Conservation (phyloP, 192 early-diverging fungal species). For the Paraglomus occultum region DNA sequence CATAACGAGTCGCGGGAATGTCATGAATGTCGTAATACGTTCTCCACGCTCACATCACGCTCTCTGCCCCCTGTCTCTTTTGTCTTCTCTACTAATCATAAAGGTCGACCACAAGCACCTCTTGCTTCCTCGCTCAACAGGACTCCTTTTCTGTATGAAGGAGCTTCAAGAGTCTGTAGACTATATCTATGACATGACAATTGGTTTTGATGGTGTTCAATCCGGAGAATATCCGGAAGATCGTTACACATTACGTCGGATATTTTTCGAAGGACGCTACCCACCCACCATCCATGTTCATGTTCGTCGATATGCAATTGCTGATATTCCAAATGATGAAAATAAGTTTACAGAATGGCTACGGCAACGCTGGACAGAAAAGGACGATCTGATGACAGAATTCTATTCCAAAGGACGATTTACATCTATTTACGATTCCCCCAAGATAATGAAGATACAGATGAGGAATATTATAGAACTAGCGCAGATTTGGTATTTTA, state of each 20-base stretch:
- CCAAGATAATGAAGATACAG: background rate
- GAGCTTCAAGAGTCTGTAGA: conserved; percentile 62
- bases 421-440: conserved; percentile 36
- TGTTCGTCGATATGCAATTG: conserved; percentile 62
- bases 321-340: conserved; percentile 67
- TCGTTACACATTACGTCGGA: conserved; percentile 71
- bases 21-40: background rate
- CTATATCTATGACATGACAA: conserved; percentile 85
- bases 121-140: conserved; percentile 84
- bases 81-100: background rate
- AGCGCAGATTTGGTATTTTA: conserved; percentile 26
- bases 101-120: conserved; percentile 64
- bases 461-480: conserved; percentile 20
- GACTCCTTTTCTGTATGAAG: conserved; percentile 70
- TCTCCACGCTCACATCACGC: background rate
- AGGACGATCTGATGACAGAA: conserved; percentile 75
- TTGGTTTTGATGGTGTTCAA: conserved; percentile 80
- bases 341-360: conserved; percentile 77
- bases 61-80: background rate
- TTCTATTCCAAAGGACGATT: conserved; percentile 80
- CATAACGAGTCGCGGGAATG: background rate
- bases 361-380: conserved; percentile 72
- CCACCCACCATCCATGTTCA: conserved; percentile 84
- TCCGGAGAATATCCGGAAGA: conserved; percentile 79
- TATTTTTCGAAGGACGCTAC: conserved; percentile 70